Conservation (phyloP, 2,329 filamentous ascomycete genomes). For the Colletotrichum plurivorum region DNA sequence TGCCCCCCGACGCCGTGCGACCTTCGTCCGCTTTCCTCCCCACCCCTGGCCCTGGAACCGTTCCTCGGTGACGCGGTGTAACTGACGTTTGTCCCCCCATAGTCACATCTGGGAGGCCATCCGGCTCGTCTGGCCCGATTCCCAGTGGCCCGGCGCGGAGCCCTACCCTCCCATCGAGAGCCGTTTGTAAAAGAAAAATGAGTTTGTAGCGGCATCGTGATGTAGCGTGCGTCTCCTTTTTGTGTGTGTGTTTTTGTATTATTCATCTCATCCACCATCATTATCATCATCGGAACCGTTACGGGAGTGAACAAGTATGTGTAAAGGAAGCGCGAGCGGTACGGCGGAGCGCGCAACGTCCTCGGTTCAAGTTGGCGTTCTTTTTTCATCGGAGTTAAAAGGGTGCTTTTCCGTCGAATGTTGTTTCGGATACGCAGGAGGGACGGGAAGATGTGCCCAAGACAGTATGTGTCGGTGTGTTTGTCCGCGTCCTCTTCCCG, state of each 20-base stretch:
- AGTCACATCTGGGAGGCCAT: conserved; percentile 97
- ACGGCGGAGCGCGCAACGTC: too few relatives aligned
- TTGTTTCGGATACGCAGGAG: too few relatives aligned
- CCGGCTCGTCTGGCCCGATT: conserved; percentile 91
- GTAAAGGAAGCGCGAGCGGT: too few relatives aligned
- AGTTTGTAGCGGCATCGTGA: neutral
- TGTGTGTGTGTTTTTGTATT: conserved; percentile 3
- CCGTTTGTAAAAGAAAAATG: conserved; percentile 72
- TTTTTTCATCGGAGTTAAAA: too few relatives aligned
- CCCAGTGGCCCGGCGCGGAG: conserved; percentile 83
- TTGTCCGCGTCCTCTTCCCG: too few relatives aligned
- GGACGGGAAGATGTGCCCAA: too few relatives aligned
- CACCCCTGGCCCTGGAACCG: conserved; percentile 26
- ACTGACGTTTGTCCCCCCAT: conserved; percentile 41
- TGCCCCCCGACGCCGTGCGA: conserved; percentile 39
- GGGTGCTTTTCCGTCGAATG: too few relatives aligned
- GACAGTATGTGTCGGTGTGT: too few relatives aligned
- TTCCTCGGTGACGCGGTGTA: conserved; percentile 39
- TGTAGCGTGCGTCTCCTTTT: neutral
- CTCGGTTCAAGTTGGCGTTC: too few relatives aligned
- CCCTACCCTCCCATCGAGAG: conserved; percentile 81
- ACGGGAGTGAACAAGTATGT: too few relatives aligned
- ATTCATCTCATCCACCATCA: conserved; percentile 23
- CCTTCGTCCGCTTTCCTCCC: conserved; percentile 37
- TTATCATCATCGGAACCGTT: conserved; percentile 4